These are phyloP conservation scores for Penicillium sp. DNA, from an alignment of 2,329 filamentous ascomycete species.

Conservation along the genomic window DNA sequence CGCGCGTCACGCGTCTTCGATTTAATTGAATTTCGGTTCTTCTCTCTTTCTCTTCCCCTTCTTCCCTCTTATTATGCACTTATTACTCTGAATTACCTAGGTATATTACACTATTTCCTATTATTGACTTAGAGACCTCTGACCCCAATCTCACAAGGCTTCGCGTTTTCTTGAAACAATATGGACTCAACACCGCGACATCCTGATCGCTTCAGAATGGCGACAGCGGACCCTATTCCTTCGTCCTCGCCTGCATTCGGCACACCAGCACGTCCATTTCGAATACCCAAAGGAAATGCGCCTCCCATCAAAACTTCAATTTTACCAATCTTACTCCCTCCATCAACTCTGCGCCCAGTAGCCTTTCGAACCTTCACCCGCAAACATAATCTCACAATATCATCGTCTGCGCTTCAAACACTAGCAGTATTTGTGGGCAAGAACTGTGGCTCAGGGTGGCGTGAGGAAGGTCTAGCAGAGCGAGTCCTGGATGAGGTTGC, in stretches of 20 bases:
- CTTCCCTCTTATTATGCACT: not conserved
- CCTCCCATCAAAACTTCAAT: conserved; percentile 62
- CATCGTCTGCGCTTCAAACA: conserved; percentile 78
- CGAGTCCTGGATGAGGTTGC: conserved; percentile 89
- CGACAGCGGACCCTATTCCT: conserved; percentile 60
- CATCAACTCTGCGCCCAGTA: conserved; percentile 79
- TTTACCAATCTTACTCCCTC: conserved; percentile 83
- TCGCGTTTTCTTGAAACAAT: not conserved
- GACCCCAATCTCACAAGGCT: not conserved
- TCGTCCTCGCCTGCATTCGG: conserved; percentile 90
- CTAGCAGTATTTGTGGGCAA: conserved; percentile 87
- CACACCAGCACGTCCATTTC: conserved; percentile 75
- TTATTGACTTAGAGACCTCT: not conserved
- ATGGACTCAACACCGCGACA: conserved; percentile 25
- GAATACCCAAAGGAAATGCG: conserved; percentile 39
- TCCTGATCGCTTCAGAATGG: conserved; percentile 21
- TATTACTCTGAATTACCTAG: not conserved
- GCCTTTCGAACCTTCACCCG: conserved; percentile 97
- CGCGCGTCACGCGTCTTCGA: conserved; percentile 9
- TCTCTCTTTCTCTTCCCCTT: not conserved
- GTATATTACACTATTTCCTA: not conserved
- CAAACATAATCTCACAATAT: conserved; percentile 91
- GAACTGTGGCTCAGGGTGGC: conserved; percentile 93
- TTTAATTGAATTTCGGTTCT: conserved; percentile 4
- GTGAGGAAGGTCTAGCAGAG: conserved; percentile 90